Evolutionary conservation across 805 yeast species (phyloP), one percentile per base, ranked within the genome.

Genomic region (Scheffersomyces ergatensis): DNA sequence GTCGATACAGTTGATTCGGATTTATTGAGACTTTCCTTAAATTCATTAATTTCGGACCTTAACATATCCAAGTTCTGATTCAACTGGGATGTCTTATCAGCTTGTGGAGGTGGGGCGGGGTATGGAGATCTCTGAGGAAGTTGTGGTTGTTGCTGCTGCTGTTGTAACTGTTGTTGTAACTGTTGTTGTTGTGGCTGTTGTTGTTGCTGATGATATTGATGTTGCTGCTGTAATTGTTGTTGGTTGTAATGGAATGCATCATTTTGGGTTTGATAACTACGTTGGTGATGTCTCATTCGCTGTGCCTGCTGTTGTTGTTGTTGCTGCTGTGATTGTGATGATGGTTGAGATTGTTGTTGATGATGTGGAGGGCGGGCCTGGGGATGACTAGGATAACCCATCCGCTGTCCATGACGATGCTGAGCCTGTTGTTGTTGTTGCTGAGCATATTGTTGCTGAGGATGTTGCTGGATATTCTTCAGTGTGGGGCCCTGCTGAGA

Each of bases 1-100:
- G 29, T 20, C 8, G 27, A 14, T 5, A 20, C 36, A 7, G 24
- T 13, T 20, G 47, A 25, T 20, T 64, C 70, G 8, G 49, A 44
- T 32, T 51, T 55, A 29, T 59, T 58, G 44, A 70, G 57, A 39
- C 70, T 67, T 39, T 69, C 74, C 38, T 68, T 70, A 45, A 70
- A 70, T 42, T 70, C 74, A 45, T 70, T 69, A 45, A 70, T 68
- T 45, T 70, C 76, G 19, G 62, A 57, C 37, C 75, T 46, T 38
- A 70, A 56, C 43, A 70, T 47, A 40, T 68, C 72, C 37, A 70
- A 53, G 39, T 70, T 67, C 38, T 69, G 70, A 38, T 67, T 66
- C 53, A 69, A 58, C 38, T 69, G 65, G 16, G 50, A 48, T 0
- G 71, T 53, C 47, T 65, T 65, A 15, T 37, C 36, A 3, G 27